Base-by-base conservation (phyloP, 805 yeast species). In the Isabelozyma pseudorhagii region DNA sequence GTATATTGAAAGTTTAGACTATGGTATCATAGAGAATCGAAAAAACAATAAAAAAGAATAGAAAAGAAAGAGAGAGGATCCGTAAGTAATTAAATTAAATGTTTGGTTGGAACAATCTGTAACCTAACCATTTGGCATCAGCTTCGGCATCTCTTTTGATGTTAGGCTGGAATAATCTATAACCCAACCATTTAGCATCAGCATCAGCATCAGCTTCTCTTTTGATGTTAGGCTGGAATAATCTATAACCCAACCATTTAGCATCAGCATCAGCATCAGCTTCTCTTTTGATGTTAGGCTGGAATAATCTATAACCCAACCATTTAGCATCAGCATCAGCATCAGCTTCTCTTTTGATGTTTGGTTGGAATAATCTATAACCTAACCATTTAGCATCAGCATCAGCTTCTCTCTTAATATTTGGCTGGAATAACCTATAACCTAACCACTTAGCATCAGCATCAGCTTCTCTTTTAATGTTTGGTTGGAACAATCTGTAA, bases 181-280 rank as follows among this genome's bases (percentile, higher is more conserved):
- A 40, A n/a, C 14, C n/a, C 17, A 40, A 40, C 25, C 25, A 40
- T n/a, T 40, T 40, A 15, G 42, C 42, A 17, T 15, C 36, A 17
- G 42, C 42, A 15, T 39, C 41, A 17, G 44, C 44, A 9, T 39
- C 41, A n/a, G n/a, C 41, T n/a, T 40, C 42, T 18, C 42, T 17
- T 3, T 40, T 40, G 28, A 17, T 17, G 28, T 40, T 40, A 27
- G 42, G 42, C 21, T 40, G 28, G 18, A 40, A 40, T 13, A 40
- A 18, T 40, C 28, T 40, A n/a, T 40, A 40, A 21, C 14, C 18
- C 5, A 40, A 40, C 28, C 25, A 40, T 18, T 40, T 28, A 28
- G 38, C 36, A 17, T 15, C 45, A 40, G 42, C 42, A 7, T 42
- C 38, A 31, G 45, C 45, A 31, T 31, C 21, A 27, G 34, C 45